Conservation (phyloP, 164 flowering plant species). For the Cinnamomum chago region DNA sequence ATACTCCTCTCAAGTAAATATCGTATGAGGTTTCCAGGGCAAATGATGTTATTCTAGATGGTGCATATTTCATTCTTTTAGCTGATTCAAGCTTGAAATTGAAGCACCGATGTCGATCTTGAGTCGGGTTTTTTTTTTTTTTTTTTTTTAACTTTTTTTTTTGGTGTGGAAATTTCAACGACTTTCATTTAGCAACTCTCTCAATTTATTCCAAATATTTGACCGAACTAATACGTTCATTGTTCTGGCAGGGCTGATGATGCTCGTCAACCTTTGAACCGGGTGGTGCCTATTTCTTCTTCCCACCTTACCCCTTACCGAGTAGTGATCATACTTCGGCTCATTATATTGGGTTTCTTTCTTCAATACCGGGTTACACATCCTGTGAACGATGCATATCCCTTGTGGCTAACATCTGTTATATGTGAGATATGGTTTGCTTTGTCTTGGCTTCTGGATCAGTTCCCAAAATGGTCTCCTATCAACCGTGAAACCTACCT, state of each 20-base stretch:
- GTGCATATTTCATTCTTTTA: too few species aligned
- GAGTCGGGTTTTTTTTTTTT: too few species aligned
- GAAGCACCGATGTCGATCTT: too few species aligned
- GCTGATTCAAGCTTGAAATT: too few species aligned
- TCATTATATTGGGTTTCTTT: slow-evolving; percentile 87
- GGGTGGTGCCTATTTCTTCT: slow-evolving; percentile 78
- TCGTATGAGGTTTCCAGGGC: too few species aligned
- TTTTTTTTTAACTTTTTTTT: too few species aligned
- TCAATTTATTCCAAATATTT: too few species aligned
- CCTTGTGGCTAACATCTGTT: slow-evolving; percentile 85
- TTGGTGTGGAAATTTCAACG: too few species aligned
- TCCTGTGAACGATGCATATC: slow-evolving; percentile 89
- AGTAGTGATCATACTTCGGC: slow-evolving; percentile 86
- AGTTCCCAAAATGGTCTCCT: slow-evolving; percentile 98
- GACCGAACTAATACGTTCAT: too few species aligned
- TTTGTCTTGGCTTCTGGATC: slow-evolving; percentile 95
- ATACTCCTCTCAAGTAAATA: too few species aligned
- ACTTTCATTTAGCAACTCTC: too few species aligned
- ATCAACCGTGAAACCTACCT: slow-evolving; percentile 92
- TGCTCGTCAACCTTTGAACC: slow-evolving; percentile 84
- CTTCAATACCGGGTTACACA: slow-evolving; percentile 86
- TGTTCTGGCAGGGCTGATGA: slow-evolving; percentile 70
- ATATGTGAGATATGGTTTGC: slow-evolving; percentile 99
- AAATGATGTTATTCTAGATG: too few species aligned
- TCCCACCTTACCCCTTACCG: slow-evolving; percentile 89